A percentile compares a stretch with the other conserved stretches of the same genome.
These are phyloP conservation scores for Eutrema japonicum DNA, from an alignment of 345 rosid genomes.

Conservation along the genomic window DNA sequence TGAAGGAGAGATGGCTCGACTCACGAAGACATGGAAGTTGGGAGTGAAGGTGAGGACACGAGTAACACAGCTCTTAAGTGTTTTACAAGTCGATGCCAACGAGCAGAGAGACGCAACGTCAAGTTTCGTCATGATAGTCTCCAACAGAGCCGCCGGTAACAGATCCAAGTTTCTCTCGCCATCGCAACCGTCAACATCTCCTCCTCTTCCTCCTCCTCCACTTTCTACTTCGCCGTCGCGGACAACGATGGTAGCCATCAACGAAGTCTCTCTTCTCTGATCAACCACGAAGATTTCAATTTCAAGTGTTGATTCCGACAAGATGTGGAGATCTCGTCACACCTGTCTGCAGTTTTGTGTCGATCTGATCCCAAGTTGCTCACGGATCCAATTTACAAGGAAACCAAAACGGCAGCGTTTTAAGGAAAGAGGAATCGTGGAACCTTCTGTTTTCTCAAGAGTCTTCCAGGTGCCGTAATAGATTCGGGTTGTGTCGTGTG, in stretches of 20 bases:
- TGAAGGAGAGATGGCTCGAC: constrained; percentile 17
- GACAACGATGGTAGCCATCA: constrained; percentile 33
- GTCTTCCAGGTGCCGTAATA: neutral
- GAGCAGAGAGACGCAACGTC: constrained; percentile 84
- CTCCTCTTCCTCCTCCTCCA: neutral
- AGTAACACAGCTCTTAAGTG: constrained; percentile 58
- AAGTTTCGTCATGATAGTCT: constrained; percentile 73
- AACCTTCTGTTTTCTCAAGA: neutral
- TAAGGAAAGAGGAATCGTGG: neutral
- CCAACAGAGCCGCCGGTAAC: constrained; percentile 69
- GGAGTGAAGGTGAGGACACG: constrained; percentile 80
- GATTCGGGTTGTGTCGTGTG: constrained; percentile 5
- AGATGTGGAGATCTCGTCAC: constrained; percentile 25
- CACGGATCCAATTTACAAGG: constrained; percentile 26
- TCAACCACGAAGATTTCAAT: neutral
- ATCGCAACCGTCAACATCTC: constrained; percentile 31
- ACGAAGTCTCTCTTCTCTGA: constrained; percentile 6
- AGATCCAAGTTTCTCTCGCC: constrained; percentile 57
- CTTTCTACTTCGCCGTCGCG: constrained; percentile 10
- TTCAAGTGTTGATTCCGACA: neutral
- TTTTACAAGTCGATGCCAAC: constrained; percentile 65
- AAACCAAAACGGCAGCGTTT: constrained; percentile 12
- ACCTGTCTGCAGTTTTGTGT: neutral
- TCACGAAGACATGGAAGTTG: constrained; percentile 70
- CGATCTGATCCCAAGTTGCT: constrained; percentile 26